phyloP scores from a whole-genome alignment of 805 yeast genomes.

The Yarrowia yakushimensis region DNA sequence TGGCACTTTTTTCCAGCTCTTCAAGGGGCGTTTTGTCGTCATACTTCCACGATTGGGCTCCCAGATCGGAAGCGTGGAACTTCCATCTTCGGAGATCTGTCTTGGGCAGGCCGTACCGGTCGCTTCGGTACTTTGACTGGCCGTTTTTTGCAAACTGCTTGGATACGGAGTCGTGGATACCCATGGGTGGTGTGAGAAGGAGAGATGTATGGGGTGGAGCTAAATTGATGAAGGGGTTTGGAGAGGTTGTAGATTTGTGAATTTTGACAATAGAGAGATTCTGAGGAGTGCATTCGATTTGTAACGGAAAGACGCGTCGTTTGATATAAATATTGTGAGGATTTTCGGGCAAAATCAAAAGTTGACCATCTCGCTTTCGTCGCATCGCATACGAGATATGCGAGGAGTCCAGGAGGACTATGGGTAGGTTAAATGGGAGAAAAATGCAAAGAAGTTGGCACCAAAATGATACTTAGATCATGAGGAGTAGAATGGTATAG shows the following conservation, averaged over 20 bases:
- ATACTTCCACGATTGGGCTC: constrained; percentile 79
- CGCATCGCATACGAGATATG: not conserved
- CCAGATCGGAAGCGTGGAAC: constrained; percentile 62
- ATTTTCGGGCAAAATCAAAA: too few relatives aligned
- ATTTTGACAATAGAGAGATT: not conserved
- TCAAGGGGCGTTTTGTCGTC: constrained; percentile 34
- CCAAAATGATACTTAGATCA: too few relatives aligned
- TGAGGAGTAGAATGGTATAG: too few relatives aligned
- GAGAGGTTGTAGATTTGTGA: not conserved
- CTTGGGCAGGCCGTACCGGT: constrained; percentile 57
- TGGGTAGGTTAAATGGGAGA: too few relatives aligned
- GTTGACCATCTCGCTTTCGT: not conserved
- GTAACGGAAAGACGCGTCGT: not conserved
- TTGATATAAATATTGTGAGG: not conserved
- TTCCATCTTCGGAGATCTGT: constrained; percentile 79
- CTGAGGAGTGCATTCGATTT: not conserved
- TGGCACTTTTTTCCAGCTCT: constrained; percentile 39
- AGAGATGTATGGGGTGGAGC: too few relatives aligned
- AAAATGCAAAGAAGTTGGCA: too few relatives aligned
- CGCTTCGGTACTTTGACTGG: constrained; percentile 45
- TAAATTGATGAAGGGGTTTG: not conserved
- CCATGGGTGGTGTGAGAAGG: not conserved
- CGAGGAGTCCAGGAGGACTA: too few relatives aligned
- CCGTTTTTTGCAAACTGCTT: constrained; percentile 11
- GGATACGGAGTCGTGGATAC: constrained; percentile 13